phyloP scores from a whole-genome alignment of 441 rosid species.

The Gossypium laxum region DNA sequence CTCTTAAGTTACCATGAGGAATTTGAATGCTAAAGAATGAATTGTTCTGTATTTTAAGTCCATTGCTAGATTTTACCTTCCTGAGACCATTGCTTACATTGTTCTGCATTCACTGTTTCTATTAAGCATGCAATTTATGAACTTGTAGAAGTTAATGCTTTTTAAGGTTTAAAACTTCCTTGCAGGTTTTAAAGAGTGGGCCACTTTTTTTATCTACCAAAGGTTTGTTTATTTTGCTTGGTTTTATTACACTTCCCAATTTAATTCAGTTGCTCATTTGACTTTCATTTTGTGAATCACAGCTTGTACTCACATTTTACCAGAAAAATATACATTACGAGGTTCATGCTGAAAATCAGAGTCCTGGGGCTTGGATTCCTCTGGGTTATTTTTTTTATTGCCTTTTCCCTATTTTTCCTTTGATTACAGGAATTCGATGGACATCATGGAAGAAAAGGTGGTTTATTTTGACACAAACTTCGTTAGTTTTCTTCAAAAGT shows the following conservation, averaged over 20 bases:
- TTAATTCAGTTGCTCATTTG: constrained; percentile 1
- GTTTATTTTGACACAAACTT: constrained; percentile 87
- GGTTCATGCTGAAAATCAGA: not conserved
- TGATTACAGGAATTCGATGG: constrained; percentile 86
- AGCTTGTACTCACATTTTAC: not conserved
- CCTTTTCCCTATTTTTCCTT: not conserved
- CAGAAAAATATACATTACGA: not conserved
- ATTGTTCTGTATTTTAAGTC: not conserved
- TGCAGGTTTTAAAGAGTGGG: constrained; percentile 90
- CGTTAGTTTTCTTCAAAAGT: constrained; percentile 91
- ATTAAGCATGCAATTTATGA: not conserved
- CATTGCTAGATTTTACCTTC: not conserved
- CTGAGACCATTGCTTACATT: not conserved
- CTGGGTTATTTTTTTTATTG: not conserved
- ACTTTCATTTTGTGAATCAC: constrained; percentile 3
- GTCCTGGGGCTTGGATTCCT: not conserved
- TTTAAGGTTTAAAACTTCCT: constrained; percentile 10
- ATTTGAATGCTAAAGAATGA: not conserved
- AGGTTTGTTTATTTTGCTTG: constrained; percentile 37
- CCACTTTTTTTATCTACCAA: constrained; percentile 82
- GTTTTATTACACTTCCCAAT: not conserved
- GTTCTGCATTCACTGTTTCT: not conserved
- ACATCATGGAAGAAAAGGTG: constrained; percentile 97
- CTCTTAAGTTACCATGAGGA: not conserved
- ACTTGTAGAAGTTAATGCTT: not conserved